A percentile compares a stretch with the other conserved stretches of the same genome.
Evolutionary conservation across 139 green algal genomes (phyloP).

Genomic region (Auxenochlorella pyrenoidosa): DNA sequence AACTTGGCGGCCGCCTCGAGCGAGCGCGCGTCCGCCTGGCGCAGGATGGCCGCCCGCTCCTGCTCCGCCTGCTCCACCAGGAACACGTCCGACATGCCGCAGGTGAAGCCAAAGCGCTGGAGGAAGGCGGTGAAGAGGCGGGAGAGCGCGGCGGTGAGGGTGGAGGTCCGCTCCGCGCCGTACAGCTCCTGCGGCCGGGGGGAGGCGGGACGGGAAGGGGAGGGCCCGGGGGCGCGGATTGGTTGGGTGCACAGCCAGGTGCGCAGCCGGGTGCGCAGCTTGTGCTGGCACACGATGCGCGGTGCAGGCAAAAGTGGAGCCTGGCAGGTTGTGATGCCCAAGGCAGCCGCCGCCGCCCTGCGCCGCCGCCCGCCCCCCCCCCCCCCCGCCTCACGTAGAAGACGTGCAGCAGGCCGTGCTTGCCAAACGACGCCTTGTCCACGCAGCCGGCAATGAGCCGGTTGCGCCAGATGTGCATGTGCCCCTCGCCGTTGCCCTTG

Average conservation of each 20-base stretch:
- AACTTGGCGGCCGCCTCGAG: slow-evolving; percentile 69
- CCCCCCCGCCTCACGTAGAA: slow-evolving; percentile 85
- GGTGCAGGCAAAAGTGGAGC: neutral
- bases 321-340: no score
- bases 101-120: slow-evolving; percentile 94
- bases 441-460: slow-evolving; percentile 87
- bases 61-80: slow-evolving; percentile 71
- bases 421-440: slow-evolving; percentile 97
- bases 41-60: slow-evolving; percentile 60
- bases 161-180: slow-evolving; percentile 77
- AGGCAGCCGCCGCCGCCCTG: no score
- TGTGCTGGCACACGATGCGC: neutral
- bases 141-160: slow-evolving; percentile 82
- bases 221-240: no score
- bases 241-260: no score
- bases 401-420: slow-evolving; percentile 94
- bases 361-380: no score
- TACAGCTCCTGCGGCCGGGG: slow-evolving; percentile 88
- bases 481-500: slow-evolving; percentile 54
- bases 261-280: neutral
- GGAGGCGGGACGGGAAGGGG: no score
- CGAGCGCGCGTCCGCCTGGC: slow-evolving; percentile 64
- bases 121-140: slow-evolving; percentile 92
- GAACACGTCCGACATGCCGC: slow-evolving; percentile 92
- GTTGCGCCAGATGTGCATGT: slow-evolving; percentile 74